Conservation (phyloP, 1,284 basidiomycete genomes). For the Gomphus bonarii region DNA sequence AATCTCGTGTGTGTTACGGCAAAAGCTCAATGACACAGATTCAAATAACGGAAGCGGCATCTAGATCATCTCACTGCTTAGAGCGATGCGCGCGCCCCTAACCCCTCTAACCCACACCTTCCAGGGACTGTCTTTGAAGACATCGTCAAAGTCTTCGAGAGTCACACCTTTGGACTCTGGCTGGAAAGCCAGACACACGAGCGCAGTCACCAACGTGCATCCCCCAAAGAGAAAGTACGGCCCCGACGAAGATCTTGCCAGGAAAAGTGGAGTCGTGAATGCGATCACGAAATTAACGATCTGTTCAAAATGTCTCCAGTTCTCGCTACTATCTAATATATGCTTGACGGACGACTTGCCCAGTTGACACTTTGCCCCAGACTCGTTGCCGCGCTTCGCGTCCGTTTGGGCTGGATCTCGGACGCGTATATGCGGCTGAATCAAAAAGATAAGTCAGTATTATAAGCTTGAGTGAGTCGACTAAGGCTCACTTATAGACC, state of each 20-base stretch:
- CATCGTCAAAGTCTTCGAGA: constrained; percentile 30
- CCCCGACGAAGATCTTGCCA: constrained; percentile 28
- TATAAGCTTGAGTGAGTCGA: background rate
- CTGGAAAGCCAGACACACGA: constrained; percentile 30
- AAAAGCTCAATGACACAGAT: no score
- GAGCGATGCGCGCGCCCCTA: background rate
- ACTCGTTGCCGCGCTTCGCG: constrained; percentile 27
- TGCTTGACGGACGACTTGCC: constrained; percentile 18
- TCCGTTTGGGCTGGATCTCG: constrained; percentile 34
- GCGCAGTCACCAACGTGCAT: constrained; percentile 27
- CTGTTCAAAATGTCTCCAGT: constrained; percentile 12
- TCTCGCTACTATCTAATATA: no score
- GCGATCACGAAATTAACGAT: constrained; percentile 37
- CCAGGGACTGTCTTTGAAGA: constrained; percentile 26
- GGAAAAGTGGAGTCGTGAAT: constrained; percentile 36
- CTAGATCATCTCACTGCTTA: background rate
- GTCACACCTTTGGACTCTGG: constrained; percentile 37
- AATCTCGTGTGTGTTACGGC: no score
- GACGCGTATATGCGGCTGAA: constrained; percentile 24
- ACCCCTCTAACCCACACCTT: background rate
- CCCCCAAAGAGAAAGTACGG: constrained; percentile 40
- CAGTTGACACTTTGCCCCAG: constrained; percentile 31
- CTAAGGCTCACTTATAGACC: background rate
- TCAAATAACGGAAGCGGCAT: no score
- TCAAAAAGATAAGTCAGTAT: constrained; percentile 17